Conservation (phyloP, 2,329 filamentous ascomycete genomes). For the Hymenotorrendiella dingleyae region DNA sequence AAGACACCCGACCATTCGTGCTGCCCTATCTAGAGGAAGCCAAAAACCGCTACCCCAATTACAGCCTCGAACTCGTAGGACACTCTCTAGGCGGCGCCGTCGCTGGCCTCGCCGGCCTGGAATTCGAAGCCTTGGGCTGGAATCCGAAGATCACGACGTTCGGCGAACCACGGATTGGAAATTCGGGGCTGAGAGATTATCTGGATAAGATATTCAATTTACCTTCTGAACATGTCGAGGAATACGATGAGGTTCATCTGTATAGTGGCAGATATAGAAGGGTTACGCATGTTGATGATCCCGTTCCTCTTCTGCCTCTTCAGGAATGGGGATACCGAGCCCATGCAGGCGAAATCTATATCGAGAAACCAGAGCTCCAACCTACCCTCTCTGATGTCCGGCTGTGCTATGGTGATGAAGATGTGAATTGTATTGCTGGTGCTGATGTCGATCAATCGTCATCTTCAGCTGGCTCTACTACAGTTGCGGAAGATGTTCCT, state of each 20-base stretch:
- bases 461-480: too few relatives aligned
- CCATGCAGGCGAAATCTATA: constrained; percentile 84
- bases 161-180: constrained; percentile 72
- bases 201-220: constrained; percentile 45
- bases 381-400: constrained; percentile 61
- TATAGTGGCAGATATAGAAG: constrained; percentile 51
- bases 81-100: constrained; percentile 89
- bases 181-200: constrained; percentile 48
- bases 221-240: background rate
- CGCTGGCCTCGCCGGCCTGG: constrained; percentile 77
- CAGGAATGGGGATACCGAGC: constrained; percentile 80
- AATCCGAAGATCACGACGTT: constrained; percentile 79
- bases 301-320: constrained; percentile 78
- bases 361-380: constrained; percentile 64
- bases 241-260: background rate
- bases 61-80: constrained; percentile 73
- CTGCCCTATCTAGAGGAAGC: constrained; percentile 60
- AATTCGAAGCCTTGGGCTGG: constrained; percentile 71
- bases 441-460: constrained; percentile 16
- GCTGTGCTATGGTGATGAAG: constrained; percentile 60
- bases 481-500: too few relatives aligned
- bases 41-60: constrained; percentile 57
- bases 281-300: constrained; percentile 79
- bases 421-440: constrained; percentile 58
- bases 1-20: constrained; percentile 63